A percentile compares a stretch with the other conserved stretches of the same genome.
phyloP scores from a whole-genome alignment of 1,284 basidiomycete genomes.

The Cryptococcus amylolentus region DNA sequence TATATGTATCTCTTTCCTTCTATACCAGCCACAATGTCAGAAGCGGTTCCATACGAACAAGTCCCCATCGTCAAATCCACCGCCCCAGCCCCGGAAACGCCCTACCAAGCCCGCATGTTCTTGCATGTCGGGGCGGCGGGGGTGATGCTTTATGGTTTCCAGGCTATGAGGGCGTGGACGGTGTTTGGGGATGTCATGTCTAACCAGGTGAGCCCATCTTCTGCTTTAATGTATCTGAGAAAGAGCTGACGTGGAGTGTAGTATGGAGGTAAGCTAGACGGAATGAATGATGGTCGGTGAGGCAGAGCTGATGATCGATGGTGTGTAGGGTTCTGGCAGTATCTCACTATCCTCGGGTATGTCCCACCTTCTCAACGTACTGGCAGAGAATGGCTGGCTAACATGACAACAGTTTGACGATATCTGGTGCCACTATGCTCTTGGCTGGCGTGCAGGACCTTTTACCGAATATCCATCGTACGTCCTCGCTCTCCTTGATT shows the following conservation, averaged over 20 bases:
- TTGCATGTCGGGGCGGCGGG: constrained; percentile 37
- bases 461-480: constrained; percentile 54
- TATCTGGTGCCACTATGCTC: constrained; percentile 57
- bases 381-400: not conserved
- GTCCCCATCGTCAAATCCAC: not conserved
- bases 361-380: constrained; percentile 16
- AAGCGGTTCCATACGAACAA: not conserved
- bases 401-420: constrained; percentile 50
- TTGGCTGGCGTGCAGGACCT: constrained; percentile 56
- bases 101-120: constrained; percentile 21
- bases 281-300: not conserved
- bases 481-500: constrained; percentile 22
- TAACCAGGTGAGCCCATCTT: constrained; percentile 37
- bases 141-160: constrained; percentile 44
- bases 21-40: not conserved
- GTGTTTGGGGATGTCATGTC: constrained; percentile 25
- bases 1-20: not conserved
- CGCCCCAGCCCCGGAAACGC: constrained; percentile 16
- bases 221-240: not conserved
- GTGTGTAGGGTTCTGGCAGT: constrained; percentile 60
- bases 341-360: constrained; percentile 72
- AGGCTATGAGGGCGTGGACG: constrained; percentile 23
- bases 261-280: constrained; percentile 31
- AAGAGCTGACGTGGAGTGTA: constrained; percentile 2
- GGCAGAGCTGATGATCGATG: not conserved